Conservation (phyloP, 768 basidiomycete genomes). For the Tubosaeta sp. region DNA sequence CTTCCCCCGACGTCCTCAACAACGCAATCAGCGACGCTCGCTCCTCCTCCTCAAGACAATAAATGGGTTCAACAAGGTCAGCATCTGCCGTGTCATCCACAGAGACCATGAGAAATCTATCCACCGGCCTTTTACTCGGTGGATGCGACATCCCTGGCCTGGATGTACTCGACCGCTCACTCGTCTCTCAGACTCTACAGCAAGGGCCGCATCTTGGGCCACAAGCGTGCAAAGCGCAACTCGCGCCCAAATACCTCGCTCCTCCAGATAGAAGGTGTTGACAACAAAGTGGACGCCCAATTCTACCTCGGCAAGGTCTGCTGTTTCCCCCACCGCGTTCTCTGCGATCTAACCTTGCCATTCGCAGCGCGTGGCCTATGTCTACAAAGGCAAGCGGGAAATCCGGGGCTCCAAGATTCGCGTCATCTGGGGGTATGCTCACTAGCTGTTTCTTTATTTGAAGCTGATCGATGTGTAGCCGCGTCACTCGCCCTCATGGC, state of each 20-base stretch:
- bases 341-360: not conserved
- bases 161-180: slow-evolving; percentile 13
- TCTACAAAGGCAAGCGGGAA: slow-evolving; percentile 96
- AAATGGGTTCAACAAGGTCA: slow-evolving; percentile 83
- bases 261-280: slow-evolving; percentile 95
- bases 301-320: slow-evolving; percentile 98
- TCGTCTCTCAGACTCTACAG: slow-evolving; percentile 68
- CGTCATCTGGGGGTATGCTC: slow-evolving; percentile 95
- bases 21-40: slow-evolving; percentile 24
- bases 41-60: slow-evolving; percentile 31
- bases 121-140: slow-evolving; percentile 3
- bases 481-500: slow-evolving; percentile 91
- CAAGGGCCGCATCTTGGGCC: slow-evolving; percentile 96
- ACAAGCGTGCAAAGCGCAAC: slow-evolving; percentile 99
- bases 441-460: not conserved
- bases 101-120: not conserved
- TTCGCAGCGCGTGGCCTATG: slow-evolving; percentile 86
- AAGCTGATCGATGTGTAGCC: slow-evolving; percentile 40
- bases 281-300: slow-evolving; percentile 88
- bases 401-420: slow-evolving; percentile 93
- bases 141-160: slow-evolving; percentile 10
- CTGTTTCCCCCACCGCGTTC: not conserved
- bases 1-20: slow-evolving; percentile 11
- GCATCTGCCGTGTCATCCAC: slow-evolving; percentile 23
- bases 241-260: slow-evolving; percentile 93